A percentile compares a stretch with the other conserved stretches of the same genome.
These are phyloP conservation scores for Nemania diffusa DNA, from an alignment of 2,329 filamentous ascomycete species.

Conservation along the genomic window DNA sequence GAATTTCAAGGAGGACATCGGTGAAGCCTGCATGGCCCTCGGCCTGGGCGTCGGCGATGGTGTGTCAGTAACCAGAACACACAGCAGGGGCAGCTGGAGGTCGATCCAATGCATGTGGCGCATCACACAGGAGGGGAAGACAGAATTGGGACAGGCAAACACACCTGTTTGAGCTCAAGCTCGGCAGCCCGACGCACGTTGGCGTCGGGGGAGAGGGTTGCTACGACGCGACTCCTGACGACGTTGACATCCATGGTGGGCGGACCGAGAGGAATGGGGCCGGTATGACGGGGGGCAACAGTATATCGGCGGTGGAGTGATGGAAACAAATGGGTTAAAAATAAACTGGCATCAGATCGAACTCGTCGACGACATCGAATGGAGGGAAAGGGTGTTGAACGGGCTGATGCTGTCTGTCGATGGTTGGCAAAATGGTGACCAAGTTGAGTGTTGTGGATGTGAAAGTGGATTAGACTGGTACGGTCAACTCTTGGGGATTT, in stretches of 20 bases:
- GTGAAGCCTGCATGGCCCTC: conserved; percentile 91
- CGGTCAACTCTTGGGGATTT: conserved; percentile 26
- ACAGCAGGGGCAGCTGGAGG: conserved; percentile 17
- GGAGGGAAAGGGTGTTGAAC: conserved; percentile 10
- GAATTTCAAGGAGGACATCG: conserved; percentile 88
- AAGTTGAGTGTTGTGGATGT: conserved; percentile 26
- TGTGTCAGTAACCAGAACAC: conserved; percentile 38
- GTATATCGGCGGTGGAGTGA: conserved; percentile 21
- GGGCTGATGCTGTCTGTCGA: conserved; percentile 19
- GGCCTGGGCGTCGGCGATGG: conserved; percentile 66
- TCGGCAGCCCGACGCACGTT: conserved; percentile 81
- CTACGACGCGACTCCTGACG: conserved; percentile 79
- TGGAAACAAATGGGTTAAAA: conserved; percentile 20
- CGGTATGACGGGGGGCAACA: conserved; percentile 2
- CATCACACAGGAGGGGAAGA: conserved; percentile 37
- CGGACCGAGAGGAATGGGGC: conserved; percentile 16
- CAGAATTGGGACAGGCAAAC: conserved; percentile 20
- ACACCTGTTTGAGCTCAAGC: conserved; percentile 82
- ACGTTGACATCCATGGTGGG: conserved; percentile 76
- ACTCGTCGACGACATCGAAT: conserved; percentile 31
- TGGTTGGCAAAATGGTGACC: conserved; percentile 26
- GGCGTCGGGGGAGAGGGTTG: conserved; percentile 78
- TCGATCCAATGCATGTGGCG: conserved; percentile 32
- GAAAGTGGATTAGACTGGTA: conserved; percentile 19
- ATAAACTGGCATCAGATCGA: conserved; percentile 29